Conservation (phyloP, 164 flowering plant genomes). For the Platanus orientalis region DNA sequence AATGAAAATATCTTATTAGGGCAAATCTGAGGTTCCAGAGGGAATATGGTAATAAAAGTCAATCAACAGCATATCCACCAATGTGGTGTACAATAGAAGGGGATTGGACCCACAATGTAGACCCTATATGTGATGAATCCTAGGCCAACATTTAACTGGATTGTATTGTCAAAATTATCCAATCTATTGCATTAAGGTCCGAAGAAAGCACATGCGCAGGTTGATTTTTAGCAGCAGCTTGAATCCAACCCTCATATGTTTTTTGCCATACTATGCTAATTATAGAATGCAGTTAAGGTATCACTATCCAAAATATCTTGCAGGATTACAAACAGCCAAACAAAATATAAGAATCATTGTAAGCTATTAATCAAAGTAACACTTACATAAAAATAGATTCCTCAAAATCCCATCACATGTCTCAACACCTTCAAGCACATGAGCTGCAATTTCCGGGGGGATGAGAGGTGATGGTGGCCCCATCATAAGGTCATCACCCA, state of each 20-base stretch:
- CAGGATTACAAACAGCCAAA: not conserved
- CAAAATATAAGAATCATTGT: not conserved
- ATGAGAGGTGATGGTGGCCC: constrained; percentile 97
- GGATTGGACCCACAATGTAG: not conserved
- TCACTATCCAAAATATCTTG: not conserved
- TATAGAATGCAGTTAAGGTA: not conserved
- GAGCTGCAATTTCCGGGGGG: constrained; percentile 92
- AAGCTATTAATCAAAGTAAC: not conserved
- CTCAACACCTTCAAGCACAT: constrained; percentile 88
- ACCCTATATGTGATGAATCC: not conserved
- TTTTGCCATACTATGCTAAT: not conserved
- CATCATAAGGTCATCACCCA: constrained; percentile 93
- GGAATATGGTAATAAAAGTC: not conserved
- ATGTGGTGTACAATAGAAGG: no score
- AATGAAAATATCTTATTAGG: not conserved
- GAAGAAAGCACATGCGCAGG: no score
- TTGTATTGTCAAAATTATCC: no score
- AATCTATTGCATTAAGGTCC: no score
- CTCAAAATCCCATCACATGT: constrained; percentile 83
- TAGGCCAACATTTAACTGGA: no score
- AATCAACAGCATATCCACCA: no score
- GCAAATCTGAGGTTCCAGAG: not conserved
- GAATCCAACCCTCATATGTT: not conserved
- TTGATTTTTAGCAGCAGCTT: no score
- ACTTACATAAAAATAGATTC: constrained; percentile 81